phyloP scores from a whole-genome alignment of 495 filamentous ascomycete genomes.

The Daldinia childiae region DNA sequence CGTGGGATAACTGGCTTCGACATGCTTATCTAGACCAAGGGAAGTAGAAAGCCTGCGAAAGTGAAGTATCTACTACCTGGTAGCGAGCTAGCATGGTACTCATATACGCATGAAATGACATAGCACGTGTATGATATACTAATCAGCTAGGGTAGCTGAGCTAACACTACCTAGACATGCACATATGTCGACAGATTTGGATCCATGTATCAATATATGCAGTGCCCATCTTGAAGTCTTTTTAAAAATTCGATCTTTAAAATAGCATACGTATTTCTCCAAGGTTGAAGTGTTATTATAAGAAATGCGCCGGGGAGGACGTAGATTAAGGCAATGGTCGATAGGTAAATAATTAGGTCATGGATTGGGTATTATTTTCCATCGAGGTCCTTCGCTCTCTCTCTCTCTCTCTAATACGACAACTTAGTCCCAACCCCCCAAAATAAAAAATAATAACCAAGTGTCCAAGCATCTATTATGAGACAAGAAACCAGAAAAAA shows the following conservation, averaged over 20 bases:
- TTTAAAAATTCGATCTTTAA: background rate
- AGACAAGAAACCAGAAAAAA: constrained; percentile 5
- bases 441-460: constrained; percentile 10
- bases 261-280: background rate
- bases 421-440: constrained; percentile 19
- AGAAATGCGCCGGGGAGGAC: background rate
- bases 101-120: background rate
- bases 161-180: constrained; percentile 24
- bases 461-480: constrained; percentile 18
- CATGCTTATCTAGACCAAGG: background rate
- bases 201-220: constrained; percentile 7
- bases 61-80: background rate
- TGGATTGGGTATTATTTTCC: constrained; percentile 13
- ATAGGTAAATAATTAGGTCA: background rate
- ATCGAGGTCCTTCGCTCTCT: too few relatives aligned
- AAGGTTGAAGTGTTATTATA: background rate
- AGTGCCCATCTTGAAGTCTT: constrained; percentile 7
- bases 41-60: background rate
- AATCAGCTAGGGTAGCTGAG: constrained; percentile 8
- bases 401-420: constrained; percentile 4
- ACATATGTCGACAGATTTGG: constrained; percentile 12
- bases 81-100: background rate
- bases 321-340: background rate
- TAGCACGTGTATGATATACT: constrained; percentile 37
- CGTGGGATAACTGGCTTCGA: background rate